Evolutionary conservation across 1,284 basidiomycete genomes (phyloP), one percentile per base, ranked within the genome.

Genomic region (Prillingera fragicola): DNA sequence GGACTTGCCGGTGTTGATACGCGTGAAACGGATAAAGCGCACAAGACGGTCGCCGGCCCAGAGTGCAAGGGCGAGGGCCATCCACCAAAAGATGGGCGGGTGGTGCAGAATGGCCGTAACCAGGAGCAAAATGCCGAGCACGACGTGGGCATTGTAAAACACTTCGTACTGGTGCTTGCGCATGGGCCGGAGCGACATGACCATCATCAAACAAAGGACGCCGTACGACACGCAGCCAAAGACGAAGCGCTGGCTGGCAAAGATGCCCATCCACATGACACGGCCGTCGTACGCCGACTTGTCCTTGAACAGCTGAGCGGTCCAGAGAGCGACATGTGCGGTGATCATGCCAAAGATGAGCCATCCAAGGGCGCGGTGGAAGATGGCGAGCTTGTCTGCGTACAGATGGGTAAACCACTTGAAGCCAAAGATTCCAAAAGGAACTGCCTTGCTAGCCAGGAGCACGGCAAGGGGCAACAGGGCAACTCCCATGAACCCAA

Each of bases 381-480:
- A 71, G 64, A 79, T 77, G 4, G 78, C 73, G 18, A 88, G 78
- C 58, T 87, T 85, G 73, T 91, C 87, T 56, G 85, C 83, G 55
- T 82, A 79, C 25, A 87, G 67, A 41, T 85, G 80, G 19, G 80
- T 78, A 48, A 84, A 75, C 50, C 79, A 78, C 0, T 80, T 78
- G 19, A 83, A 73, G n/a, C 86, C 80, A 57, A 89, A 80, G 33
- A 89, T 60, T 38, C 86, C 87, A 58, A 88, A 83, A 0, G 88
- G 88, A 10, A 84, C 81, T 4, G 84, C 77, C 66, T 89, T 90
- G 64, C 90, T 77, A 3, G 83, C 86, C 46, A 89, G 77, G 9
- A 88, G 74, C 43, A 90, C 75, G 43, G 81, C 80, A 14, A 90
- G 75, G 1, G 87, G 87, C 23, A 86, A 75, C 23, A 90, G 75